Percentiles rank a stretch among this genome's conserved stretches.
phyloP scores from a whole-genome alignment of 2,329 filamentous ascomycete species.

The Cytospora mali region DNA sequence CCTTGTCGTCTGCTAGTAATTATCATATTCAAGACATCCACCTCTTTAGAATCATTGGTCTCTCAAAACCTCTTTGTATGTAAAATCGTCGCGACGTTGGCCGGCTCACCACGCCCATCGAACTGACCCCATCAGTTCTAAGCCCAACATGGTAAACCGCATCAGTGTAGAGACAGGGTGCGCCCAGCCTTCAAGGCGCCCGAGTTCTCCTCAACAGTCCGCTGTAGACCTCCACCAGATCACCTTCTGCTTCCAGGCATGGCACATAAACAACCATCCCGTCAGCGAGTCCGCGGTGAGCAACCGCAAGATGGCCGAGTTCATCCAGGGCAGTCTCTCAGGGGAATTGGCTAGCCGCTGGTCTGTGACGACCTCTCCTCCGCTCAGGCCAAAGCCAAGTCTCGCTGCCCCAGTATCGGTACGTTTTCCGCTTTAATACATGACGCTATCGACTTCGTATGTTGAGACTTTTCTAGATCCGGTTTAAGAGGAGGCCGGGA shows the following conservation, averaged over 20 bases:
- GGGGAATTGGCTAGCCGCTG: neutral
- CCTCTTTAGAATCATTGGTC: neutral
- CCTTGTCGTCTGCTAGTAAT: neutral
- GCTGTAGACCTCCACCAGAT: neutral
- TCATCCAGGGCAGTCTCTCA: neutral
- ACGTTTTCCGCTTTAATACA: neutral
- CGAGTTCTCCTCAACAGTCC: neutral
- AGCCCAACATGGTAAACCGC: neutral
- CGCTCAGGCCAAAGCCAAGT: neutral
- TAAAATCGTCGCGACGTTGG: neutral
- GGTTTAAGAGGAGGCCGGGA: neutral
- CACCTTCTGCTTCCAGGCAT: neutral
- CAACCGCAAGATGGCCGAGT: neutral
- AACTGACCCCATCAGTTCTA: neutral
- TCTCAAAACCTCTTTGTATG: too few relatives aligned
- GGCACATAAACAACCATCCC: neutral
- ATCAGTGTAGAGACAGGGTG: neutral
- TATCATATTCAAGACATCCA: neutral
- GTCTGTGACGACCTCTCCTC: neutral
- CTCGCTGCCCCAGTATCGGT: neutral
- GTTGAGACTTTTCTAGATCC: neutral
- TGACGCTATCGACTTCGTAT: neutral
- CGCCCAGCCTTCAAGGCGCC: neutral
- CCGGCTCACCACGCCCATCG: neutral
- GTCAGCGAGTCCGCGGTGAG: neutral